Base-by-base conservation (phyloP, 345 rosid species). In the Kandelia obovata region DNA sequence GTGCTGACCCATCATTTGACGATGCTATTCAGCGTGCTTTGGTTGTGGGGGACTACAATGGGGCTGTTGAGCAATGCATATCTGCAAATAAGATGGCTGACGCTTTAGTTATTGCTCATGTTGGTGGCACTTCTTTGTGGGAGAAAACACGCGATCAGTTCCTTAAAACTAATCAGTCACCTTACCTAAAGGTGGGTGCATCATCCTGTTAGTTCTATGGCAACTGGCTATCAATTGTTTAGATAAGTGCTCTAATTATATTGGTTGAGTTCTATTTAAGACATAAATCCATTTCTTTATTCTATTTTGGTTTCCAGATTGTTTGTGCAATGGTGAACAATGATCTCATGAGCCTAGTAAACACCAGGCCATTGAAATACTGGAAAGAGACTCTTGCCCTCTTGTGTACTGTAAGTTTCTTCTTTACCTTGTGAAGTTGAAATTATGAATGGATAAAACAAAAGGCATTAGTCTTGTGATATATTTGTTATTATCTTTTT, bases 381-480 rank as follows among this genome's bases (percentile, higher is more conserved):
- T 96, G 99, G 99, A 96, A 96, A 78, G 98, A 96, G 71, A 92
- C 99, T 8, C 97, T 96, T 61, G 97, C 96, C 47, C 92, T 96
- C 75, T 84, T 96, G 31, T 92, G 98, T 66, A 84, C 90, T 5
- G 99, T 96, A 89, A 89, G 99, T 43, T 43, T 43, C 74, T 75
- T 66, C 57, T 58, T 74, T 28, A 31, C 53, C 72, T 37, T 25
- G 3, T 46, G 26, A 25, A 43, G 47, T 25, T 32, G 51, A 20
- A 35, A 37, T 58, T 25, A 67, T 43, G 49, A 43, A 11, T 39
- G 46, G 46, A 39, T 39, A 39, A 10, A 39, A 39, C 46, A 34
- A 23, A 23, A n/a, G 5, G 20, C 52, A 15, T 17, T 51, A 28
- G 20, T 30, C 19, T 5, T 43, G 19, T 43, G 49, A 43, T 43